Conservation (phyloP, 225 moss, liverwort and hornwort species). For the Thuidium tamariscinum region DNA sequence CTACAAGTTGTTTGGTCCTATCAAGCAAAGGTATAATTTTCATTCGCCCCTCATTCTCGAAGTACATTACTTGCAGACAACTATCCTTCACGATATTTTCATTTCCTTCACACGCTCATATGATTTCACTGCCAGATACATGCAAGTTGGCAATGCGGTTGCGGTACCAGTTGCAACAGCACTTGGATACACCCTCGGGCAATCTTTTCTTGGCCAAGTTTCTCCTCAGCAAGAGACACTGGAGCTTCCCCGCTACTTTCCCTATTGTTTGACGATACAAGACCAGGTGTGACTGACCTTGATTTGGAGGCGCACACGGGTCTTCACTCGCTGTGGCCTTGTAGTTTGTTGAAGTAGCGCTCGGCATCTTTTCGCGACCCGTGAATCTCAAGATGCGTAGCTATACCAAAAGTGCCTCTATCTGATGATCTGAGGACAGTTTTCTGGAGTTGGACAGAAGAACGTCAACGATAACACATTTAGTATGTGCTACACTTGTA, state of each 20-base stretch:
- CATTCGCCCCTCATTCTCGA: neutral
- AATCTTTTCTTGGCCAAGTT: conserved; percentile 19
- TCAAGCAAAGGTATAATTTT: conserved; percentile 61
- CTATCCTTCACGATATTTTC: neutral
- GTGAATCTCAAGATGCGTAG: neutral
- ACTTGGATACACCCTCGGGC: conserved; percentile 62
- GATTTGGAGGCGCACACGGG: neutral
- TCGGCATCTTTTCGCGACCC: neutral
- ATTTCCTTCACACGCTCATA: neutral
- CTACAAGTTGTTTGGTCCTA: conserved; percentile 73
- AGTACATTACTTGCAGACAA: neutral
- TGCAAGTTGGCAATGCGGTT: conserved; percentile 97
- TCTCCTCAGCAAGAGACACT: conserved; percentile 27
- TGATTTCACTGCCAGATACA: conserved; percentile 44
- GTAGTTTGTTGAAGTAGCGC: neutral
- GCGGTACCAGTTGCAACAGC: conserved; percentile 96
- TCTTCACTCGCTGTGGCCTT: neutral
- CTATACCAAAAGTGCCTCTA: neutral
- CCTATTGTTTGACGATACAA: conserved; percentile 40
- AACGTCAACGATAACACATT: neutral
- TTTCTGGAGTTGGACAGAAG: neutral
- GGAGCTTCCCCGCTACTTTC: conserved; percentile 50
- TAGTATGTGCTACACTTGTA: neutral
- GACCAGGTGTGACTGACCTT: neutral
- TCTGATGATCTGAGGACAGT: neutral